phyloP scores from a whole-genome alignment of 2,329 filamentous ascomycete species.

The Neofusicoccum umdonicola region DNA sequence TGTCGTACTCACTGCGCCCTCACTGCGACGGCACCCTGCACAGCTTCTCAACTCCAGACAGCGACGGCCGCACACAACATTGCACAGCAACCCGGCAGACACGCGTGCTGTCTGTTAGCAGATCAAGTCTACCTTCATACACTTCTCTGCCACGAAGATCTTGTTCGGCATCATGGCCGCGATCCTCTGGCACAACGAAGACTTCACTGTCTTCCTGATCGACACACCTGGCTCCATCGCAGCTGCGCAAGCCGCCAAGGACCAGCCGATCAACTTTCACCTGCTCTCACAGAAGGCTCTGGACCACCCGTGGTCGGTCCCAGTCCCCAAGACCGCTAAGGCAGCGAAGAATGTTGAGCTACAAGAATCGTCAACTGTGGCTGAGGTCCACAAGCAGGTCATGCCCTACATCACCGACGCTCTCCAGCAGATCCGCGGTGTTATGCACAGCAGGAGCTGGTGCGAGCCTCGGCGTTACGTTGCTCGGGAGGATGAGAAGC shows the following conservation, averaged over 20 bases:
- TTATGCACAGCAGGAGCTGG: slow-evolving; percentile 21
- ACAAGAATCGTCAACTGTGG: neutral
- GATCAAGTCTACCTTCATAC: neutral
- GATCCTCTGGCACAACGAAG: slow-evolving; percentile 55
- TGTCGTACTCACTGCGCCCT: neutral
- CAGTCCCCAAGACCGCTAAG: neutral
- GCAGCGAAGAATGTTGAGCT: neutral
- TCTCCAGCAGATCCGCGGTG: neutral
- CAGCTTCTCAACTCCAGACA: neutral
- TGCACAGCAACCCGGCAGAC: neutral
- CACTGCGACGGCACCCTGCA: neutral
- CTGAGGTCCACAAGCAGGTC: slow-evolving; percentile 23
- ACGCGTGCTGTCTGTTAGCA: too few species aligned
- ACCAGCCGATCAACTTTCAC: slow-evolving; percentile 39
- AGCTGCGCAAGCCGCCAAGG: slow-evolving; percentile 57
- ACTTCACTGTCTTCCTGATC: slow-evolving; percentile 56
- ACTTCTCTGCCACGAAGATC: neutral
- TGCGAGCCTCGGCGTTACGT: slow-evolving; percentile 17
- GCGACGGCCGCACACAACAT: neutral
- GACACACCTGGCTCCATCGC: slow-evolving; percentile 71
- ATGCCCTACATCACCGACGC: slow-evolving; percentile 2
- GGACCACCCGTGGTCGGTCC: slow-evolving; percentile 42
- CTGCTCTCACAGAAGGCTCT: slow-evolving; percentile 48
- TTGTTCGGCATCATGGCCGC: slow-evolving; percentile 15
- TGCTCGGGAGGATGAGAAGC: too few species aligned